A percentile compares a stretch with the other conserved stretches of the same genome.
Conservation (phyloP, 331 rosid species). For the Spiraea crenata region DNA sequence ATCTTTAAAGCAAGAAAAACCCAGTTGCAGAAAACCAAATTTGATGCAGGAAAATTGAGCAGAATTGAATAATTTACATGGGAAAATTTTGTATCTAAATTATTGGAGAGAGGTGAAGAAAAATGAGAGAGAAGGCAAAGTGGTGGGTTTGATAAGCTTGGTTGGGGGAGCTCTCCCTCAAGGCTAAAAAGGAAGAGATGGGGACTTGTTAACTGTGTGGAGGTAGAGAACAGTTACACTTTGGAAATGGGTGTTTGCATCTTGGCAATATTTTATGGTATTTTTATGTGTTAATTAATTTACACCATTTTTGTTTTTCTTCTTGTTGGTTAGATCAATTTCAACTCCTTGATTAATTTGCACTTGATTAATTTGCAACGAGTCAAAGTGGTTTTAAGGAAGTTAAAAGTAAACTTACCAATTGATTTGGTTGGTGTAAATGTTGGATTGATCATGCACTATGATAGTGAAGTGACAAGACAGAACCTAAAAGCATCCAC, state of each 20-base stretch:
- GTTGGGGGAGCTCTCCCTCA: neutral
- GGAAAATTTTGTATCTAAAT: too few species aligned
- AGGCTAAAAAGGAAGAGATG: constrained; percentile 26
- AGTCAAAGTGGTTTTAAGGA: neutral
- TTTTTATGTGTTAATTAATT: neutral
- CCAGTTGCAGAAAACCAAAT: neutral
- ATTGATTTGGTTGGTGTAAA: neutral
- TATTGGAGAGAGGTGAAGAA: neutral
- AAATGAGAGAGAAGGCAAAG: constrained; percentile 16
- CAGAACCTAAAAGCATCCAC: neutral
- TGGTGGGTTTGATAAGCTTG: constrained; percentile 15
- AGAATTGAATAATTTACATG: neutral
- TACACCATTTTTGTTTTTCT: neutral
- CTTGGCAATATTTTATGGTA: neutral
- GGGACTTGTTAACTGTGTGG: constrained; percentile 28
- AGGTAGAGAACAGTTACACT: constrained; percentile 21
- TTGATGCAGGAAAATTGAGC: constrained; percentile 2
- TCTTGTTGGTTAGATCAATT: neutral
- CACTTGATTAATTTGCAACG: neutral
- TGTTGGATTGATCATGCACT: neutral
- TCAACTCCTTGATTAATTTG: neutral
- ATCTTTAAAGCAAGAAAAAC: neutral
- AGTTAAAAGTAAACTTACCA: neutral
- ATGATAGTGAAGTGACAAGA: neutral
- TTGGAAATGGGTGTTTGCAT: constrained; percentile 15